Conservation (phyloP, 345 rosid genomes). For the Citrus australasica region DNA sequence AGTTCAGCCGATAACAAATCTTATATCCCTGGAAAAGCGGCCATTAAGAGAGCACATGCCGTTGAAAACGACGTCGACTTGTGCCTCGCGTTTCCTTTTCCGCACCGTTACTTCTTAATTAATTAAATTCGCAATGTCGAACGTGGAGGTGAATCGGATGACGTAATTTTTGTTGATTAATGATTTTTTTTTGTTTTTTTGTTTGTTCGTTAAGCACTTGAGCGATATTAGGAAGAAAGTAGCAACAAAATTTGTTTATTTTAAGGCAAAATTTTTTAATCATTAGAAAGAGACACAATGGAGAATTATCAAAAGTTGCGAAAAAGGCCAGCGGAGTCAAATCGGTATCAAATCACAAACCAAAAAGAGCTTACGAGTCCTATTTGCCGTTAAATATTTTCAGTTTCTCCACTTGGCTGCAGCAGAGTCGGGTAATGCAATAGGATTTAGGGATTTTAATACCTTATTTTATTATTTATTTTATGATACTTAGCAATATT, state of each 20-base stretch:
- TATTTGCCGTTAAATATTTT: no score
- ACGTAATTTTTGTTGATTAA: background rate
- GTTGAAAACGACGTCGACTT: conserved; percentile 17
- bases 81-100: background rate
- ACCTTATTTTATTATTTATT: no score
- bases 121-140: no score
- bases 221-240: background rate
- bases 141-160: background rate
- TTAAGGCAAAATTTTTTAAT: background rate
- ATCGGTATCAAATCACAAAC: background rate
- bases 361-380: no score
- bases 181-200: no score
- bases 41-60: conserved; percentile 14
- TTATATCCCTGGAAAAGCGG: background rate
- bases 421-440: no score
- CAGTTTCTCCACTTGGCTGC: no score
- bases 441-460: no score
- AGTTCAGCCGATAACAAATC: conserved; percentile 9
- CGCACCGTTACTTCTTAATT: background rate
- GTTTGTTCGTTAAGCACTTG: background rate
- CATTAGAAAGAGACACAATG: background rate
- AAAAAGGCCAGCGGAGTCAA: background rate
- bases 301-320: background rate
- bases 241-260: background rate
- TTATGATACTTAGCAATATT: no score